These are phyloP conservation scores for Spergularia marina DNA, from an alignment of 148 eudicot genomes.

Conservation along the genomic window DNA sequence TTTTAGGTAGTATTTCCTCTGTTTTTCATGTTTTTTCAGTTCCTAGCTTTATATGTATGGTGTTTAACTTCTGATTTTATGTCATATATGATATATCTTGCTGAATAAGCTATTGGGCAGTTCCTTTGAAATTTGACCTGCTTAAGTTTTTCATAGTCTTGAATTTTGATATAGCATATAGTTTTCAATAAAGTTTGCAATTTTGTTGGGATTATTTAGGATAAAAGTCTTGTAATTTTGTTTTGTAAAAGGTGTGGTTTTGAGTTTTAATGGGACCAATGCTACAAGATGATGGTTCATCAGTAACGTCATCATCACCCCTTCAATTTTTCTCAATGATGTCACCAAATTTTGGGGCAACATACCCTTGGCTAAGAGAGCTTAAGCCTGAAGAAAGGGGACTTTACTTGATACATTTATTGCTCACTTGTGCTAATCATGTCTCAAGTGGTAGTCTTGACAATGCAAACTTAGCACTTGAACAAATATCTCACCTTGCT, in stretches of 20 bases:
- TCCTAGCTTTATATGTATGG: background rate
- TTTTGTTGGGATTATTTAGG: background rate
- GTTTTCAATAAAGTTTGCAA: background rate
- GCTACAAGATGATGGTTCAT: constrained; percentile 88
- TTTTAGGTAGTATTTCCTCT: constrained; percentile 24
- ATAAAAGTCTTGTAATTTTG: background rate
- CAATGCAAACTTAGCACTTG: constrained; percentile 76
- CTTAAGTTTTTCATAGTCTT: background rate
- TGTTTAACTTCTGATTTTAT: too few relatives aligned
- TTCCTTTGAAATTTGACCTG: background rate
- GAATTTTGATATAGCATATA: background rate
- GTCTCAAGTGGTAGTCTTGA: constrained; percentile 71
- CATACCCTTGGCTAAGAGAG: constrained; percentile 74
- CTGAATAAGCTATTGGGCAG: background rate
- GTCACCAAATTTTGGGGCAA: constrained; percentile 63
- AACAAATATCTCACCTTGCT: constrained; percentile 80
- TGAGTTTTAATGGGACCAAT: constrained; percentile 39
- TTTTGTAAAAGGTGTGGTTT: background rate
- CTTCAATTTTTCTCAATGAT: constrained; percentile 56
- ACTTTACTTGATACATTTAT: constrained; percentile 74
- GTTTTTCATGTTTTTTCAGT: constrained; percentile 4
- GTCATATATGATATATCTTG: constrained; percentile 15
- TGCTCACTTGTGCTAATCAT: constrained; percentile 86
- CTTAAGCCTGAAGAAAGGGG: constrained; percentile 95
- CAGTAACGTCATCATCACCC: constrained; percentile 81